These are phyloP conservation scores for Dothistroma septosporum DNA, from an alignment of 2,329 filamentous ascomycete genomes.

Conservation along the genomic window DNA sequence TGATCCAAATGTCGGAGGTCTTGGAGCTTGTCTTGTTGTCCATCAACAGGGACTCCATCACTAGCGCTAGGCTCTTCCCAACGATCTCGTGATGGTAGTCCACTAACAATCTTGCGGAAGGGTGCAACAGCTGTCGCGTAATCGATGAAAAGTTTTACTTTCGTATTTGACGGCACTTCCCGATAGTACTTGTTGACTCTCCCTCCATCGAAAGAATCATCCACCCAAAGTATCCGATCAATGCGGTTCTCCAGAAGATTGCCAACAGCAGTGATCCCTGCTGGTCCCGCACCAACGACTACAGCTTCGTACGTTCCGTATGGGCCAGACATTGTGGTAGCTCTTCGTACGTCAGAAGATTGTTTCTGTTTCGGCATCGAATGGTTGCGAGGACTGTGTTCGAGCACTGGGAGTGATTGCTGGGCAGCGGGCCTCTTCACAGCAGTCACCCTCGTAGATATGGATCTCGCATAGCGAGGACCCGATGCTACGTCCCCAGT, in stretches of 20 bases:
- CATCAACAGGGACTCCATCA: slow-evolving; percentile 23
- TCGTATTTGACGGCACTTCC: slow-evolving; percentile 62
- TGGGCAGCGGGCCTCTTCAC: not conserved
- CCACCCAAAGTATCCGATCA: slow-evolving; percentile 55
- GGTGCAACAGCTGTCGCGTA: slow-evolving; percentile 53
- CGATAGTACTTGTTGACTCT: slow-evolving; percentile 49
- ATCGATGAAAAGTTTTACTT: slow-evolving; percentile 55
- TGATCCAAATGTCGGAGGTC: slow-evolving; percentile 52
- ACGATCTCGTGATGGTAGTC: slow-evolving; percentile 36
- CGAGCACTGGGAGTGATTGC: not conserved
- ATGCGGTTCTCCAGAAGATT: slow-evolving; percentile 55
- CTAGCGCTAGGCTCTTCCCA: slow-evolving; percentile 29
- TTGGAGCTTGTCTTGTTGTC: slow-evolving; percentile 51
- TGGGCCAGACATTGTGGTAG: slow-evolving; percentile 13
- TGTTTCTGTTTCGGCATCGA: not conserved
- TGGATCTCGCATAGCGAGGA: not conserved
- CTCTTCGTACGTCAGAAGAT: slow-evolving; percentile 5
- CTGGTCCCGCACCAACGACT: slow-evolving; percentile 57
- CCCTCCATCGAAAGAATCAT: slow-evolving; percentile 51
- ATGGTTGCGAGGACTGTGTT: too few relatives aligned
- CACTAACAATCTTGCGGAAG: slow-evolving; percentile 51
- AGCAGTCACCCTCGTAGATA: not conserved
- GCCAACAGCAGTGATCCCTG: slow-evolving; percentile 58
- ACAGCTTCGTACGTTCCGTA: slow-evolving; percentile 46
- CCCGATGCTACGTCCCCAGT: not conserved